Percentiles rank a stretch among this genome's conserved stretches.
phyloP scores from a whole-genome alignment of 1,284 basidiomycete species.

The Kwoniella shivajii region DNA sequence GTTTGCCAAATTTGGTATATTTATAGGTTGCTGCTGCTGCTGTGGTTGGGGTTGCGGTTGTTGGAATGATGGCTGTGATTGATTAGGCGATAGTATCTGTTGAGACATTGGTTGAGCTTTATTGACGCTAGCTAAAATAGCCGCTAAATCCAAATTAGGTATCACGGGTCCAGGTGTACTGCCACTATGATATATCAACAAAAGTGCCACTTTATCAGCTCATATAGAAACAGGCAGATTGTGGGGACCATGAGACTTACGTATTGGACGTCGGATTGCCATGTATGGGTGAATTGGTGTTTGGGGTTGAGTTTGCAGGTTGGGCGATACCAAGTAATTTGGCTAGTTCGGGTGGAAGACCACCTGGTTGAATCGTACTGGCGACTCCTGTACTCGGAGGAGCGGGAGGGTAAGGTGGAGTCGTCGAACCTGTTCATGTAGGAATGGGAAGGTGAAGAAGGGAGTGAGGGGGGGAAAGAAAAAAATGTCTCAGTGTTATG shows the following conservation, averaged over 20 bases:
- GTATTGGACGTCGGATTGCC: background rate
- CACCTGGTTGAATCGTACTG: slow-evolving; percentile 11
- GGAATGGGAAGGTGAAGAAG: background rate
- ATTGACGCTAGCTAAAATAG: slow-evolving; percentile 31
- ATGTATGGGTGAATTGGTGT: background rate
- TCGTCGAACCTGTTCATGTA: slow-evolving; percentile 15
- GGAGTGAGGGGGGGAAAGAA: background rate
- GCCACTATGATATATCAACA: background rate
- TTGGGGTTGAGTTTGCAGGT: background rate
- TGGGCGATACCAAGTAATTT: slow-evolving; percentile 42
- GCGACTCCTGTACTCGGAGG: too few relatives aligned
- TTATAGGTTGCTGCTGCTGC: background rate
- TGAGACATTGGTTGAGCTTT: background rate
- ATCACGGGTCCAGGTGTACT: background rate
- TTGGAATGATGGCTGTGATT: background rate
- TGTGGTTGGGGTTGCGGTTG: background rate
- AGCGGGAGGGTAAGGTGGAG: slow-evolving; percentile 16
- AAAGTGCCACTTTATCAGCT: background rate
- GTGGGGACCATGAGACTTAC: too few relatives aligned
- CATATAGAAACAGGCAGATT: background rate
- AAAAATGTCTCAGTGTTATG: slow-evolving; percentile 21
- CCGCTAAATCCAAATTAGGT: slow-evolving; percentile 25
- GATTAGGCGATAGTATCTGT: background rate
- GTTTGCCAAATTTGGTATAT: slow-evolving; percentile 3
- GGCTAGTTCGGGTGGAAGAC: slow-evolving; percentile 45